Evolutionary conservation across 257 asterid genomes (phyloP), one percentile per base, ranked within the genome.

Genomic region (Catharanthus roseus): DNA sequence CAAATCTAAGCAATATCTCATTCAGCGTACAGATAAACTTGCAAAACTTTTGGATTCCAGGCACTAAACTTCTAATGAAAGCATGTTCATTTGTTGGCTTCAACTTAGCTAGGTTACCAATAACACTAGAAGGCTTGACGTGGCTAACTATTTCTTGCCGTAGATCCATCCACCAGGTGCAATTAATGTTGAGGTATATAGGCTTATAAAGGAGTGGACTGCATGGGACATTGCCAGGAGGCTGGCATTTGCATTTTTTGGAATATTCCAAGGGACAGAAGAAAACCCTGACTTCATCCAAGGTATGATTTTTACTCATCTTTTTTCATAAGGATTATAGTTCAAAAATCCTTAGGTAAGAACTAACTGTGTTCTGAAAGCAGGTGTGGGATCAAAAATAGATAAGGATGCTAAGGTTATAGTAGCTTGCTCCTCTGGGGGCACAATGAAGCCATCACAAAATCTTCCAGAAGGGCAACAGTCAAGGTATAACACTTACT

Each of bases 181-280:
- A 26, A 82, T 93, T 39, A 90, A 90, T 80, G 97, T 90, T 80
- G 95, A 93, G 85, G 87, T 93, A 78, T 93, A 90, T 71, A 84
- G 98, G 85, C 95, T 93, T 55, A 93, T 93, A 77, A 93, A 93
- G 86, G 98, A 93, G 75, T 93, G 98, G 98, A 91, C 97, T 15
- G 95, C 98, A 12, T 93, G 98, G 97, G 98, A 93, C 82, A 93
- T 93, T 71, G 92, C 97, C 26, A 83, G 98, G 78, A 81, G 98
- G 54, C 96, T 85, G 67, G 98, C 98, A 39, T 93, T 91, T 77
- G 98, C 98, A 10, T 93, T 93, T 81, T 90, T 90, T 50, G 98
- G 98, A 63, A 90, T 90, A 69, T 87, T 93, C 75, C 76, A 86
- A 55, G 97, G 97, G 79, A 90, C 98, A 66, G 98, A 93, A 82